Evolutionary conservation across 176 grass and related monocot genomes (phyloP).

Genomic region (Hsuehochloa calcarea): DNA sequence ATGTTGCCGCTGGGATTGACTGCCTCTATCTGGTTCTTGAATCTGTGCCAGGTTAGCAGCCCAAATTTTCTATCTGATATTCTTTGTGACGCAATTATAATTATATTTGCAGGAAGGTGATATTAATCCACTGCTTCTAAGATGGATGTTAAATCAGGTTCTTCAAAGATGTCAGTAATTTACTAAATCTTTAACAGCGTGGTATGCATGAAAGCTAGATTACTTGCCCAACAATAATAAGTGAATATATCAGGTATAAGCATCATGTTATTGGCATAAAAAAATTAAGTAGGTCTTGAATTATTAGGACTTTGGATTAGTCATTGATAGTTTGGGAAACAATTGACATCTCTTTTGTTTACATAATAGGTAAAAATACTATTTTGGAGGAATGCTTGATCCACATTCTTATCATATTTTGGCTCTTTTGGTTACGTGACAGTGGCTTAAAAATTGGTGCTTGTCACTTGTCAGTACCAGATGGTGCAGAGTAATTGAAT

Average conservation of each 20-base stretch:
- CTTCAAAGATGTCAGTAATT: neutral
- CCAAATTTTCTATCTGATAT: constrained; percentile 14
- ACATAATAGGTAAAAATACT: neutral
- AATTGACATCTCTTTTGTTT: neutral
- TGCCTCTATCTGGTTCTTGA: constrained; percentile 82
- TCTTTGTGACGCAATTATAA: neutral
- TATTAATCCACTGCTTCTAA: constrained; percentile 3
- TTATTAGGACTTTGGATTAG: neutral
- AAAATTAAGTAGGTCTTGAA: neutral
- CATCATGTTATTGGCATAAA: neutral
- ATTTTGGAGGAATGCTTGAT: neutral
- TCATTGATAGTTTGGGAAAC: neutral
- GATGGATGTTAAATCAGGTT: neutral
- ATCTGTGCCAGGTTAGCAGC: constrained; percentile 67
- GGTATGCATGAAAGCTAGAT: neutral
- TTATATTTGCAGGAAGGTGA: constrained; percentile 6
- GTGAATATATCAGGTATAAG: neutral
- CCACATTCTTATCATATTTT: neutral
- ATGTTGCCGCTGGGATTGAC: constrained; percentile 74
- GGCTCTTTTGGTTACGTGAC: neutral
- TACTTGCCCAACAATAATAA: neutral
- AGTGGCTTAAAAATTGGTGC: neutral
- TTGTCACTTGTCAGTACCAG: neutral
- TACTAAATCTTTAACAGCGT: neutral
- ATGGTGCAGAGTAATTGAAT: neutral